Evolutionary conservation across 228 moss, liverwort and hornwort genomes (phyloP).

Genomic region (Sphagnum fallax): DNA sequence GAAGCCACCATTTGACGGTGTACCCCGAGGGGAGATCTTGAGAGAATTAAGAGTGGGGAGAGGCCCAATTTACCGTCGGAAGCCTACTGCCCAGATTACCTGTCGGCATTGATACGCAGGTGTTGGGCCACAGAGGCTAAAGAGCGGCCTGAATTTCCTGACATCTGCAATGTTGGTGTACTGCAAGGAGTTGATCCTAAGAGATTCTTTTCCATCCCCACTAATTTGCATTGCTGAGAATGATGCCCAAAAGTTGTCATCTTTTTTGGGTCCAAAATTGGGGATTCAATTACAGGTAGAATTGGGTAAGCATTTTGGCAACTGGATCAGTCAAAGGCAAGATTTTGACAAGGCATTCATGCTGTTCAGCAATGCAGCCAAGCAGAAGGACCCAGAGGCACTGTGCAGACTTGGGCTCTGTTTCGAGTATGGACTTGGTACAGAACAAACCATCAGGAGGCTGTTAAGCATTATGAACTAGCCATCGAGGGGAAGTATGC

Average conservation of each 20-base stretch:
- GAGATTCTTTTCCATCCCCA: constrained; percentile 39
- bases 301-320: constrained; percentile 33
- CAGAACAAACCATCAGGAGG: constrained; percentile 17
- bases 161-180: constrained; percentile 39
- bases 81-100: constrained; percentile 18
- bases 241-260: constrained; percentile 30
- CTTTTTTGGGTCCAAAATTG: constrained; percentile 34
- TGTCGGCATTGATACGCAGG: constrained; percentile 23
- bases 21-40: constrained; percentile 14
- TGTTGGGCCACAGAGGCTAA: constrained; percentile 32
- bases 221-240: constrained; percentile 43
- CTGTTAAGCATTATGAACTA: constrained; percentile 25
- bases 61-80: constrained; percentile 19
- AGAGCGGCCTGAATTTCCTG: constrained; percentile 32
- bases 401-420: constrained; percentile 41
- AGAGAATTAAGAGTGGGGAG: constrained; percentile 32
- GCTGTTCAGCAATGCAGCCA: constrained; percentile 22
- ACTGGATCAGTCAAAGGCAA: constrained; percentile 31
- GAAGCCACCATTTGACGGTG: constrained; percentile 21
- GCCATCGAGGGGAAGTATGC: constrained; percentile 20
- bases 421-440: constrained; percentile 35
- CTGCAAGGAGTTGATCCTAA: constrained; percentile 33
- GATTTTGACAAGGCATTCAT: constrained; percentile 30
- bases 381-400: constrained; percentile 26
- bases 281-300: constrained; percentile 30